A percentile compares a stretch with the other conserved stretches of the same genome.
These are phyloP conservation scores for Mucor piriformis DNA, from an alignment of 371 early-diverging fungal genomes.

Conservation along the genomic window DNA sequence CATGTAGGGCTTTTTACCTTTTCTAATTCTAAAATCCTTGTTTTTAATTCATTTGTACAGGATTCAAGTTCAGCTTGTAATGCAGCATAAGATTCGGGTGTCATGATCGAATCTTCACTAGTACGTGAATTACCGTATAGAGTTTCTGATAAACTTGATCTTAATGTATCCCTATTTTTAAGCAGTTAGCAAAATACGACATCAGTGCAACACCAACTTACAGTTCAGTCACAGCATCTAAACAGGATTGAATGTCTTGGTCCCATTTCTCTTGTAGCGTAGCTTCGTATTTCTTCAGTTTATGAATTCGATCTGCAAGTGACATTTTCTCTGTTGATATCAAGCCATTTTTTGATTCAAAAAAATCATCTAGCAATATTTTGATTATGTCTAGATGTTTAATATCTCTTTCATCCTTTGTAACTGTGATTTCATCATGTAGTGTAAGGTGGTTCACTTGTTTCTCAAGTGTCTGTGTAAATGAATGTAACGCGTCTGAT, in stretches of 20 bases:
- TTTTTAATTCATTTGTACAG: slow-evolving; percentile 9
- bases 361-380: background rate
- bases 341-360: background rate
- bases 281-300: background rate
- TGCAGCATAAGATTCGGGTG: slow-evolving; percentile 5
- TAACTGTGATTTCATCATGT: background rate
- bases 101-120: background rate
- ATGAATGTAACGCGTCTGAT: no score
- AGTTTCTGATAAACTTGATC: background rate
- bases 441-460: background rate
- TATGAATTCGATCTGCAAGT: slow-evolving; percentile 1
- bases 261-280: slow-evolving; percentile 6
- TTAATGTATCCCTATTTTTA: slow-evolving; percentile 4
- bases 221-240: slow-evolving; percentile 8
- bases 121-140: slow-evolving; percentile 7
- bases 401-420: background rate
- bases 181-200: background rate
- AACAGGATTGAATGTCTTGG: slow-evolving; percentile 7
- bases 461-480: no score
- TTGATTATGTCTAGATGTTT: background rate
- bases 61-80: slow-evolving; percentile 18
- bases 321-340: background rate
- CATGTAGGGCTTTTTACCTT: no score
- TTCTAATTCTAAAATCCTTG: slow-evolving; percentile 1
- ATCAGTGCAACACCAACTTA: slow-evolving; percentile 4